A percentile compares a stretch with the other conserved stretches of the same genome.
Conservation (phyloP, 148 eudicot species). For the Polygonum maritimum region DNA sequence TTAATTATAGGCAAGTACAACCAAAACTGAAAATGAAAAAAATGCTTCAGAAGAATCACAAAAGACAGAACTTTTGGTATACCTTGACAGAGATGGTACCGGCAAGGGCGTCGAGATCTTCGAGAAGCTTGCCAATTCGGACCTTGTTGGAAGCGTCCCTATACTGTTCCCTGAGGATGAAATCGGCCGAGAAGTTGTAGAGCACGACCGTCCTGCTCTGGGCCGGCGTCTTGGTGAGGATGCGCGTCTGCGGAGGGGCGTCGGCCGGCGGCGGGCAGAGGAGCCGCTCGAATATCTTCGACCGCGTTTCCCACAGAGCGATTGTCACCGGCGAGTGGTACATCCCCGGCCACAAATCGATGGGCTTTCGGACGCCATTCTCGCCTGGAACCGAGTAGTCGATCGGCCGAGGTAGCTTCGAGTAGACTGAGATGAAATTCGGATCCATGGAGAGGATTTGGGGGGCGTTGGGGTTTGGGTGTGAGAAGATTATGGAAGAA, state of each 20-base stretch:
- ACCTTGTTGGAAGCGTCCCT: constrained; percentile 91
- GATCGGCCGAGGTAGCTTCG: constrained; percentile 55
- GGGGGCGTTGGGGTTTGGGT: not conserved
- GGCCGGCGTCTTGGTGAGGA: constrained; percentile 57
- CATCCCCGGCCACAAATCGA: constrained; percentile 97
- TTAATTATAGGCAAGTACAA: too few species aligned
- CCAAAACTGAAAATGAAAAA: not conserved
- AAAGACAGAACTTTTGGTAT: not conserved
- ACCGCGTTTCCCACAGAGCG: constrained; percentile 91
- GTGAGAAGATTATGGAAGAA: not conserved
- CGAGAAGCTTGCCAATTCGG: constrained; percentile 88
- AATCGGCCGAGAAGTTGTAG: constrained; percentile 75
- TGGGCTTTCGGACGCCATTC: constrained; percentile 45
- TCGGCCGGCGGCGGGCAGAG: constrained; percentile 59
- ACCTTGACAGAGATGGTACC: constrained; percentile 98
- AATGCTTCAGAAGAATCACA: not conserved
- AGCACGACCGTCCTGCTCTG: constrained; percentile 56
- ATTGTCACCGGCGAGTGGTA: constrained; percentile 93
- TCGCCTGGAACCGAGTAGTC: constrained; percentile 23
- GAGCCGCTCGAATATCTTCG: constrained; percentile 60
- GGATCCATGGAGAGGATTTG: not conserved
- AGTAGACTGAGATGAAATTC: constrained; percentile 53
- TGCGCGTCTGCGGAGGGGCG: constrained; percentile 48
- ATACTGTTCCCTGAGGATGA: constrained; percentile 83
- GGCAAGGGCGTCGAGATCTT: constrained; percentile 98